Evolutionary conservation across 2,329 filamentous ascomycete genomes (phyloP).

Genomic region (Metarhizium anisopliae): DNA sequence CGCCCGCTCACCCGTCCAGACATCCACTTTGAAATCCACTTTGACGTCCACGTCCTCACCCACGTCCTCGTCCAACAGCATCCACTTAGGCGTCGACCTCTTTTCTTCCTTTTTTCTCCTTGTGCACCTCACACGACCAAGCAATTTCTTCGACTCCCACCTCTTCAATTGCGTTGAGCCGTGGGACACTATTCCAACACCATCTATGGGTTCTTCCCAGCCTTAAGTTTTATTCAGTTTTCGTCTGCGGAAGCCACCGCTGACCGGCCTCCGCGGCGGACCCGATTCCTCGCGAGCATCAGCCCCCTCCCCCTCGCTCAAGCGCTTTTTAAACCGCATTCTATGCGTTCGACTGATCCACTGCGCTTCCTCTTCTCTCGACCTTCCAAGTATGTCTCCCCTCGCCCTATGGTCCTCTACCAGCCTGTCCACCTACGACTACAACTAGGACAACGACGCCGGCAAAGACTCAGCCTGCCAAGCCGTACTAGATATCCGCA

Average conservation of each 20-base stretch:
- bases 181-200: neutral
- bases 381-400: slow-evolving; percentile 70
- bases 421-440: slow-evolving; percentile 1
- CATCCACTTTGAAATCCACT: neutral
- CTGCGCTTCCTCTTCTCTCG: slow-evolving; percentile 82
- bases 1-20: neutral
- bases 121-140: slow-evolving; percentile 1
- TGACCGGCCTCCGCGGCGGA: neutral
- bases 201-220: neutral
- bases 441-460: neutral
- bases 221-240: neutral
- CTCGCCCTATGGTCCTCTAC: no score
- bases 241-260: neutral
- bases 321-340: slow-evolving; percentile 25
- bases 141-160: neutral
- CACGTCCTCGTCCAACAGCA: no score
- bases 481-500: no score
- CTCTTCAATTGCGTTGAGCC: neutral
- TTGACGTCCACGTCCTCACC: no score
- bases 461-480: no score
- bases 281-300: neutral
- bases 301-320: neutral
- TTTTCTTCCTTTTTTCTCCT: neutral
- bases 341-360: slow-evolving; percentile 87
- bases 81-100: neutral